Base-by-base conservation (phyloP, 1,139 yeast genomes). In the Taiozyma sp. region DNA sequence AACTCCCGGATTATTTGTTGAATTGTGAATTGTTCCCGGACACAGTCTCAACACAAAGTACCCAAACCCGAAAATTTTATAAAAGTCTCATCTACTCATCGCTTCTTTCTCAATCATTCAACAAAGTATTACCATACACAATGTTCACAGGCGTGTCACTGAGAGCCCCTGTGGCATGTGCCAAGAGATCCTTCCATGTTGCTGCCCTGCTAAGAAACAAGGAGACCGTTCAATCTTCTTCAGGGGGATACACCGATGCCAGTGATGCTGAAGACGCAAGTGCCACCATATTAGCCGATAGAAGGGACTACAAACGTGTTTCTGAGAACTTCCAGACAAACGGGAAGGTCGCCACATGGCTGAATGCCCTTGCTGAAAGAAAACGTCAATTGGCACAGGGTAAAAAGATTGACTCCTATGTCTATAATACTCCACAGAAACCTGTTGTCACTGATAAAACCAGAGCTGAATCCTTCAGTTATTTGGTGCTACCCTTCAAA, bases 311-410 rank as follows among this genome's bases (percentile, higher is more conserved):
- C 47, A 66, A 66, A 42, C 65, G 67, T 44, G 61, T 73, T 50
- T 58, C 65, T 7, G 54, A 57, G 42, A 50, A 53, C 43, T 62
- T 62, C 45, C 63, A 65, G 21, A 62, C 62, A 46, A 50, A 52
- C 43, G 50, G 56, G 28, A 79, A 80, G 60, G 78, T 80, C 57
- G 87, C 85, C 28, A 86, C 96, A 7, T 89, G 97, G 97, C 67
- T 88, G 60, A 87, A 82, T 50, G 96, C 96, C 0, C 71, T 88
- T 54, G 76, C 78, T n/a, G 95, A 88, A 58, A 76, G 91, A 47
- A 81, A 83, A 58, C 78, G 79, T 62, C 87, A 86, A 63, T 68
- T 78, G 63, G 80, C 80, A 16, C 88, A 82, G 57, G 95, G 95
- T 42, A 80, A 81, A 62, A 74, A 77, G 32, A 77, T 84, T 59